Percentiles rank a stretch among this genome's conserved stretches.
Evolutionary conservation across 306 rosid species (phyloP).

Genomic region (Medicago lupulina): DNA sequence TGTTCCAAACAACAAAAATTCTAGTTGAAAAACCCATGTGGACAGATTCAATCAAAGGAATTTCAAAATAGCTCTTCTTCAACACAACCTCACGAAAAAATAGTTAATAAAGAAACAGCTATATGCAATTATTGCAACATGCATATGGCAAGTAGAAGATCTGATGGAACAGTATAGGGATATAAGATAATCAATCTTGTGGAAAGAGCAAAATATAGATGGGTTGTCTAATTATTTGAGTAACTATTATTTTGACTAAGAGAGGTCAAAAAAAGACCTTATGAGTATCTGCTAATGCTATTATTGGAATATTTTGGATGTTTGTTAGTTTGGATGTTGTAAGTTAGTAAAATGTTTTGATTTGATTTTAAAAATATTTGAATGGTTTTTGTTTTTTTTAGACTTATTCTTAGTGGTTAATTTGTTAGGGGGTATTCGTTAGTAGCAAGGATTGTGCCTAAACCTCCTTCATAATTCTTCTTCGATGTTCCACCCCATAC

Average conservation of each 20-base stretch:
- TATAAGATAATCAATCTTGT: constrained; percentile 4
- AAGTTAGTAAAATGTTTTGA: background rate
- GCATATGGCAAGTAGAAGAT: background rate
- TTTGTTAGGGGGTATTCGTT: background rate
- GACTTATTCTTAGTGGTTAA: background rate
- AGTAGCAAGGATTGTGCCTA: background rate
- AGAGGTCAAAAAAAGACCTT: background rate
- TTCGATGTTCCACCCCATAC: background rate
- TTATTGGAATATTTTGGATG: background rate
- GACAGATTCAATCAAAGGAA: background rate
- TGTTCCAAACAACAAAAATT: background rate
- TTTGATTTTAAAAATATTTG: background rate
- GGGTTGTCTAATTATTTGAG: background rate
- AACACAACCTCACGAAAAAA: background rate
- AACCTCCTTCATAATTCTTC: background rate
- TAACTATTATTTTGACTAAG: background rate
- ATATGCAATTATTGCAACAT: background rate
- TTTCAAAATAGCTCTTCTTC: background rate
- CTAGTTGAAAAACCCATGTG: background rate
- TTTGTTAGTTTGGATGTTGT: background rate
- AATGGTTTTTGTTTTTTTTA: background rate
- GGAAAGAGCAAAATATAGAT: constrained; percentile 2
- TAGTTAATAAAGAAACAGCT: background rate
- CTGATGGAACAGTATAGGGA: background rate
- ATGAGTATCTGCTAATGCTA: background rate